Conservation (phyloP, 2,329 filamentous ascomycete species). For the Balansia obtecta region DNA sequence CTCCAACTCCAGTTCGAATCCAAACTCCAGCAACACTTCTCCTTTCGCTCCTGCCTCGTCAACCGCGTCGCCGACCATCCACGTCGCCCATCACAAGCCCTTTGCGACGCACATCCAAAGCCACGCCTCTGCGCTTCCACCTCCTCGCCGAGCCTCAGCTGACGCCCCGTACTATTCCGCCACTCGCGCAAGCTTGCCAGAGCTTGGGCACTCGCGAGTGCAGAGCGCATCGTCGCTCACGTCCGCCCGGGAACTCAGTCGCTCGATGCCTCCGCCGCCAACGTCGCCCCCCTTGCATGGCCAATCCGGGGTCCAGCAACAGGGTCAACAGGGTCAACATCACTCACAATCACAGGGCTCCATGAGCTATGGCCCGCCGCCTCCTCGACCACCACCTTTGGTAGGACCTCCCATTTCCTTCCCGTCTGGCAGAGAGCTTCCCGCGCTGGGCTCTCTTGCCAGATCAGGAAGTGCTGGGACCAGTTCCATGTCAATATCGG, state of each 20-base stretch:
- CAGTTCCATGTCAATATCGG: slow-evolving; percentile 50
- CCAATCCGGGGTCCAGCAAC: slow-evolving; percentile 12
- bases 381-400: slow-evolving; percentile 30
- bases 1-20: background rate
- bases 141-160: slow-evolving; percentile 24
- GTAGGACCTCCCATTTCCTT: slow-evolving; percentile 33
- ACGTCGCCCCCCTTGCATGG: slow-evolving; percentile 29
- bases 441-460: slow-evolving; percentile 36
- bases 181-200: slow-evolving; percentile 17
- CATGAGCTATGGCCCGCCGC: slow-evolving; percentile 31
- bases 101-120: slow-evolving; percentile 2
- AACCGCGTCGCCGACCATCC: slow-evolving; percentile 6
- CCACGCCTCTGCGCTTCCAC: slow-evolving; percentile 17
- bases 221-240: slow-evolving; percentile 33
- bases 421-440: slow-evolving; percentile 37
- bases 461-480: slow-evolving; percentile 32
- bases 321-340: slow-evolving; percentile 16
- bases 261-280: slow-evolving; percentile 32
- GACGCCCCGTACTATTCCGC: slow-evolving; percentile 31
- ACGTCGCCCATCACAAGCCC: slow-evolving; percentile 5
- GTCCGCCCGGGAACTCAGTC: slow-evolving; percentile 23
- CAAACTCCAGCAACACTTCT: slow-evolving; percentile 2
- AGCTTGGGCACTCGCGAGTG: slow-evolving; percentile 27
- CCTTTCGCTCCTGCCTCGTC: slow-evolving; percentile 3
- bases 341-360: slow-evolving; percentile 20